These are phyloP conservation scores for Globisporangium cystogenes DNA, from an alignment of 352 stramenopile species.

Conservation along the genomic window DNA sequence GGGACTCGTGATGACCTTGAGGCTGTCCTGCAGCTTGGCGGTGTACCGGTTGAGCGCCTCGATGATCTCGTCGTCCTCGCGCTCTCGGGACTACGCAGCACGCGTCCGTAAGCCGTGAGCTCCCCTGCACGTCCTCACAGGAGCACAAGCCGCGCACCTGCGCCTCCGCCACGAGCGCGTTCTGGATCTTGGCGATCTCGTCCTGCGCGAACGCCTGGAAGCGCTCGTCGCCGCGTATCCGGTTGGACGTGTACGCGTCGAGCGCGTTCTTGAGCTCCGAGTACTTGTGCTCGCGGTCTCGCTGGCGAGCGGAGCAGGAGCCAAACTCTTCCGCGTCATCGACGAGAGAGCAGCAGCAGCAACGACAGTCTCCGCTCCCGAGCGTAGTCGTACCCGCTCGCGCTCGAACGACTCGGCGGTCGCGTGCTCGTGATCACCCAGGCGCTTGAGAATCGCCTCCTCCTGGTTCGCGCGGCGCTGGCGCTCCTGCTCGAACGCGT, in stretches of 20 bases:
- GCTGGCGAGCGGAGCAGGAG: conserved; percentile 1
- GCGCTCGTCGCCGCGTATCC: conserved; percentile 68
- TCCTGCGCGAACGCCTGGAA: conserved; percentile 68
- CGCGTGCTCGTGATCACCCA: conserved; percentile 83
- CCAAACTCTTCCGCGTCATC: too few relatives aligned
- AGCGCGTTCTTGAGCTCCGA: conserved; percentile 63
- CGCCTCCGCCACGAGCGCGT: conserved; percentile 60
- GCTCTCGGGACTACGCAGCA: conserved; percentile 55
- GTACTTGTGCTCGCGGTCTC: conserved; percentile 63
- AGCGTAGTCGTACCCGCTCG: conserved; percentile 54
- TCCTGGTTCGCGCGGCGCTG: conserved; percentile 78
- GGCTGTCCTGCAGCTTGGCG: conserved; percentile 89
- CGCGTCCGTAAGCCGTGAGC: not conserved
- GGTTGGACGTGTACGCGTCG: conserved; percentile 63
- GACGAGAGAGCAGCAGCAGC: too few relatives aligned
- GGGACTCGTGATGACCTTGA: conserved; percentile 89
- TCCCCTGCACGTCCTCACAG: not conserved
- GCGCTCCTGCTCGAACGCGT: conserved; percentile 86
- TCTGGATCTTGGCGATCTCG: conserved; percentile 76
- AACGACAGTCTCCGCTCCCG: too few relatives aligned
- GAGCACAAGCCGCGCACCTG: conserved; percentile 27
- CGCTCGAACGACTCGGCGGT: conserved; percentile 68
- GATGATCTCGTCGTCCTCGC: conserved; percentile 93
- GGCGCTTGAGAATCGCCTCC: conserved; percentile 88
- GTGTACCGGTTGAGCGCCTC: conserved; percentile 92